Percentiles rank a stretch among this genome's conserved stretches.
Evolutionary conservation across 192 early-diverging fungal species (phyloP).

Genomic region (Dimargaris xerosporica): DNA sequence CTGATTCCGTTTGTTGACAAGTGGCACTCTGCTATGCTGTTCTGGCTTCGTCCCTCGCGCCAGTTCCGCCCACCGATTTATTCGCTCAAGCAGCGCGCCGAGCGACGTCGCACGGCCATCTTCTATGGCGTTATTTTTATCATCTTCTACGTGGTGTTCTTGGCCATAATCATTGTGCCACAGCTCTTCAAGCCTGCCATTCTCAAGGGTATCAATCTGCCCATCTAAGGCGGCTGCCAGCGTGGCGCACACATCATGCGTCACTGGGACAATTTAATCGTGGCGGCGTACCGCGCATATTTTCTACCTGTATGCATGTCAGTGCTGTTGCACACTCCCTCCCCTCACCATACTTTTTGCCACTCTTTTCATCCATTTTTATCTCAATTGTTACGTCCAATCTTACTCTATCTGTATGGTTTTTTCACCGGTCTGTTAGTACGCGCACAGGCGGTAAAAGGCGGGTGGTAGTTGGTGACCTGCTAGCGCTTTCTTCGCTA

Average conservation of each 20-base stretch:
- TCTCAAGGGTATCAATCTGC: not conserved
- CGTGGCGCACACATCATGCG: not conserved
- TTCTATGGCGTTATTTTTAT: slow-evolving; percentile 54
- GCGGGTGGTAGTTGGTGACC: no score
- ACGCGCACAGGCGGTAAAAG: no score
- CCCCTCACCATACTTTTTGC: no score
- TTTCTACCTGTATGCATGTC: no score
- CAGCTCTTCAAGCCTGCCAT: slow-evolving; percentile 26
- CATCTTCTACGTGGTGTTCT: slow-evolving; percentile 41
- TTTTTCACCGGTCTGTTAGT: no score
- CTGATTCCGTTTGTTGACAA: slow-evolving; percentile 57
- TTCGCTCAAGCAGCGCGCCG: slow-evolving; percentile 43
- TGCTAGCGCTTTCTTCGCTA: no score
- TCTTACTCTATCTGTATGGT: no score
- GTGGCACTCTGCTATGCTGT: slow-evolving; percentile 65
- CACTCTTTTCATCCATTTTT: no score
- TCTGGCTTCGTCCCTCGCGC: slow-evolving; percentile 67
- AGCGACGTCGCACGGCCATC: slow-evolving; percentile 45
- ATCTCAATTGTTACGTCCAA: no score
- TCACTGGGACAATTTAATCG: not conserved
- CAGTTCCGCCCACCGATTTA: slow-evolving; percentile 63
- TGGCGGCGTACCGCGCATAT: no score
- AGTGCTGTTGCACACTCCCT: no score
- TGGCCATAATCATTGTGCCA: slow-evolving; percentile 46
- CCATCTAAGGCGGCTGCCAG: not conserved